A percentile compares a stretch with the other conserved stretches of the same genome.
Conservation (phyloP, 129 eudicot species). For the Daucus carota region DNA sequence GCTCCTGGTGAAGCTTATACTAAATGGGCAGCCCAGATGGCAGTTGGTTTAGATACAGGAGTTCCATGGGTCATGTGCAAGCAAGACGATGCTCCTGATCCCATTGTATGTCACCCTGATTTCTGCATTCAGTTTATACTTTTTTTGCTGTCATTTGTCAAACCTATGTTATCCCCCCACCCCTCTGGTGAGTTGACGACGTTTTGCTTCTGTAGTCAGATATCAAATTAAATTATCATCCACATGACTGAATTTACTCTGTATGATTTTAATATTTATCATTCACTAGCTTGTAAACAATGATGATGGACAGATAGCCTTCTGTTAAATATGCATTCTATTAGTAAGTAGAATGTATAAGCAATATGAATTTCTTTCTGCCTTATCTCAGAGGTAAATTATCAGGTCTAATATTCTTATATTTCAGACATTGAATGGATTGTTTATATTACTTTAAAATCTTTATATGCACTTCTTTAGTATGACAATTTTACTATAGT, state of each 20-base stretch:
- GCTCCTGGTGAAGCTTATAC: constrained; percentile 76
- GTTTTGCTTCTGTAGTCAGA: constrained; percentile 18
- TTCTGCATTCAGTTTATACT: constrained; percentile 10
- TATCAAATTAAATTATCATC: constrained; percentile 16
- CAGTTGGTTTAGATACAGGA: constrained; percentile 81
- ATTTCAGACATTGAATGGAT: background rate
- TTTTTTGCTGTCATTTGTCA: no score
- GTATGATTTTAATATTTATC: constrained; percentile 20
- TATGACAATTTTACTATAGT: background rate
- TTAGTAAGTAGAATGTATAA: background rate
- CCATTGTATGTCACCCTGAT: constrained; percentile 54
- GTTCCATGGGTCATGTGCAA: constrained; percentile 99
- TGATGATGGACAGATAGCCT: background rate
- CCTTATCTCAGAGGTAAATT: background rate
- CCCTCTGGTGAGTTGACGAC: no score
- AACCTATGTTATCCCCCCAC: no score
- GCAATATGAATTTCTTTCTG: background rate
- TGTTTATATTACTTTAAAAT: background rate
- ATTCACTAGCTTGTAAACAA: constrained; percentile 15
- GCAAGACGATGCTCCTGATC: constrained; percentile 99
- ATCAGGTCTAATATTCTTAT: background rate
- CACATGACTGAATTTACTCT: constrained; percentile 40
- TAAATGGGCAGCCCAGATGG: constrained; percentile 95
- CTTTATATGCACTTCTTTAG: background rate
- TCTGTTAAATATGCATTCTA: background rate